Evolutionary conservation across 1,139 yeast species (phyloP).

Genomic region (Magnusiomyces sp.): DNA sequence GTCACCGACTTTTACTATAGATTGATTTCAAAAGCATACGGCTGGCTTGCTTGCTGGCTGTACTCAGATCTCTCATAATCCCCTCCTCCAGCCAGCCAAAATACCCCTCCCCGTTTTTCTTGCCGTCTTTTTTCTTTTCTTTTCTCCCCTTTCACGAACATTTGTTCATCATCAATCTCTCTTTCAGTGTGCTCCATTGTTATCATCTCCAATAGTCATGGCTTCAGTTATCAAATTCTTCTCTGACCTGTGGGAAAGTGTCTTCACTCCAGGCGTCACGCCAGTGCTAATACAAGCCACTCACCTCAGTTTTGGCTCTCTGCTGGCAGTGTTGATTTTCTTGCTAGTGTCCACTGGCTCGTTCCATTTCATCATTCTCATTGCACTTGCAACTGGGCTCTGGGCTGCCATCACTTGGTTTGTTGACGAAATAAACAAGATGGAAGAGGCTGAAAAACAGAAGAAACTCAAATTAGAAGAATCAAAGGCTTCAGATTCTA

Average conservation of each 20-base stretch:
- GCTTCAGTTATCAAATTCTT: slow-evolving; percentile 26
- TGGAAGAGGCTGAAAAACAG: slow-evolving; percentile 4
- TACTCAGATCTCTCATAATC: no score
- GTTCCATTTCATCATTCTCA: slow-evolving; percentile 68
- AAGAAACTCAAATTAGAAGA: neutral
- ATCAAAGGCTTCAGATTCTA: neutral
- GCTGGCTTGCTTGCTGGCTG: neutral
- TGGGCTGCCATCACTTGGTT: slow-evolving; percentile 90
- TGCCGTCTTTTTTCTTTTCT: neutral
- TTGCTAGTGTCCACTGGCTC: slow-evolving; percentile 59
- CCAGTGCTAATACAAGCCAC: slow-evolving; percentile 82
- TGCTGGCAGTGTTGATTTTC: slow-evolving; percentile 44
- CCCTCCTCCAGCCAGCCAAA: no score
- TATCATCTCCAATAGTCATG: slow-evolving; percentile 2
- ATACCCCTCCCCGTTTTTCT: neutral
- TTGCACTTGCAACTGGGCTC: slow-evolving; percentile 58
- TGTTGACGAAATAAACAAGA: slow-evolving; percentile 47
- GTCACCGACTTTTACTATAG: no score
- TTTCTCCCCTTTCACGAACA: neutral
- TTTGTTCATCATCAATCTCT: neutral
- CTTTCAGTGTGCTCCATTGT: neutral
- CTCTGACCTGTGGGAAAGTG: slow-evolving; percentile 76
- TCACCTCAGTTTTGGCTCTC: slow-evolving; percentile 54
- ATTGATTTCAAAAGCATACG: neutral
- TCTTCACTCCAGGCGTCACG: slow-evolving; percentile 89